Evolutionary conservation across 257 asterid species (phyloP).

Genomic region (Nicotiana attenuata): DNA sequence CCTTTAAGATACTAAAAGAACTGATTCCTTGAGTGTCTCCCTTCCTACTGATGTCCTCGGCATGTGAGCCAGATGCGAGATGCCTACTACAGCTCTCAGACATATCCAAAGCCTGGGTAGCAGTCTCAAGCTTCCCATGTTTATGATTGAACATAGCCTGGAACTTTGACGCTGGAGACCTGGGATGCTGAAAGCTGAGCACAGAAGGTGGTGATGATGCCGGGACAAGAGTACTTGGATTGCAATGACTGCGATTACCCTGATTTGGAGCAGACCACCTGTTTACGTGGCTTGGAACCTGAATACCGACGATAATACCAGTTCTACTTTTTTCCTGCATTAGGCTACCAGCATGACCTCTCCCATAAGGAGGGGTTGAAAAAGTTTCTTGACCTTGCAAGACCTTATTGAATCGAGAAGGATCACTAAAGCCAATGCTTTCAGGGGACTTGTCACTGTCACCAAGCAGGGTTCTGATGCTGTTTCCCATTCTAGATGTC

Average conservation of each 20-base stretch:
- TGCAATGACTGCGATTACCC: constrained; percentile 28
- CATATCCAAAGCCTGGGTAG: constrained; percentile 24
- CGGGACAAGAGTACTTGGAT: constrained; percentile 23
- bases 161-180: constrained; percentile 34
- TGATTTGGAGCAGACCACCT: constrained; percentile 43
- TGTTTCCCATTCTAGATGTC: constrained; percentile 25
- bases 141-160: constrained; percentile 15
- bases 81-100: constrained; percentile 27
- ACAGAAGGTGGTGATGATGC: constrained; percentile 53
- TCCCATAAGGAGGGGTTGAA: constrained; percentile 38
- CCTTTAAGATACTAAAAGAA: constrained; percentile 26
- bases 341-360: constrained; percentile 28
- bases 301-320: constrained; percentile 30
- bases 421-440: constrained; percentile 34
- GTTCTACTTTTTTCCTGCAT: constrained; percentile 26
- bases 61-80: constrained; percentile 20
- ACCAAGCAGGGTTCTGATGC: constrained; percentile 29
- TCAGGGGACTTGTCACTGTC: constrained; percentile 33
- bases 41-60: constrained; percentile 17
- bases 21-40: constrained; percentile 18
- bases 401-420: constrained; percentile 79
- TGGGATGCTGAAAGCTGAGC: constrained; percentile 41
- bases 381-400: constrained; percentile 98
- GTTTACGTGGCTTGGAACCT: constrained; percentile 36
- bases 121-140: constrained; percentile 28